Evolutionary conservation across 495 filamentous ascomycete genomes (phyloP), one percentile per base, ranked within the genome.

Genomic region (Trichoderma erinaceum): DNA sequence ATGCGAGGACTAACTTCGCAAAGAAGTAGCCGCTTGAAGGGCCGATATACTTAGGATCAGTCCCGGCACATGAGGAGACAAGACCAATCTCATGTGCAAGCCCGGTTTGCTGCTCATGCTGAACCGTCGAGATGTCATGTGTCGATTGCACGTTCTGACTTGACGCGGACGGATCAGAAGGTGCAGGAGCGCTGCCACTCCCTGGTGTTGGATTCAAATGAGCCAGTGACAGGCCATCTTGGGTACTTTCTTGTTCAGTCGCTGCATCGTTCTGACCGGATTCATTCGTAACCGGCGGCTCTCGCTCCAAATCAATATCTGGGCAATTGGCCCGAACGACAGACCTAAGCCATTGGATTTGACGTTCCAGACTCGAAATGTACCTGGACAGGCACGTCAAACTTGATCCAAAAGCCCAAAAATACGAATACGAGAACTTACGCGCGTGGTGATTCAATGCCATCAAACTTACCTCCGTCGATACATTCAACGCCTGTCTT

Each of bases 11-110:
- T 44, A 44, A 44, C 43, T 44, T 44, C 11, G 82, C 69, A 3
- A 81, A 65, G 68, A 77, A 77, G 43, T 68, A 67, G 13, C 69
- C 69, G 35, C 66, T 70, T 63, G 69, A 70, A 27, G 69, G 69
- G 16, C 69, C 69, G 18, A 70, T 29, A 43, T 70, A 70, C 23
- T 61, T 48, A 1, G 46, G 69, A 64, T 67, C 69, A 18, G 27
- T 38, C 25, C 66, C 65, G n/a, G 35, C 65, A 43, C 50, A 50
- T 27, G 64, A 25, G 18, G 69, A 70, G 18, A 70, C 69, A 13
- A 70, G 66, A n/a, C 69, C 69, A n/a, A 70, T 70, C 32, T 70
- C 69, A 43, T 70, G 69, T 44, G 43, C 43, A 44, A 44, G 43
- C 43, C 43, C 43, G 43, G 43, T 44, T 12, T 44, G 4, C 43